These are phyloP conservation scores for Hemileccinum impolitum DNA, from an alignment of 768 basidiomycete genomes.

Conservation along the genomic window DNA sequence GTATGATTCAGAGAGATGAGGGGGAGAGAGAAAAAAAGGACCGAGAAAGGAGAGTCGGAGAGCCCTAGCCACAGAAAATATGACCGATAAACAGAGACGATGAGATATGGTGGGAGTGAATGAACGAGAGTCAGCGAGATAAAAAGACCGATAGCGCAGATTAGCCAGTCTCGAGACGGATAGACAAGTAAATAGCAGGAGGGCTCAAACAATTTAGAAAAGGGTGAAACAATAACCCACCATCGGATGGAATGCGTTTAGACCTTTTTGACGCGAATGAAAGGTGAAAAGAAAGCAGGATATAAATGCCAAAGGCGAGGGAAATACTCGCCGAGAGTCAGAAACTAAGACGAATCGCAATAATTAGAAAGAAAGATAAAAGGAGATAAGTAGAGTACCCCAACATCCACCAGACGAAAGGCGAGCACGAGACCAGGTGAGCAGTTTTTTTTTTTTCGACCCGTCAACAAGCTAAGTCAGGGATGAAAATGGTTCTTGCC, in stretches of 20 bases:
- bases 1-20: not conserved
- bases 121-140: conserved; percentile 7
- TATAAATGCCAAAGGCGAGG: conserved; percentile 7
- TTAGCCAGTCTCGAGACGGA: conserved; percentile 9
- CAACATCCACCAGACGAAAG: conserved; percentile 8
- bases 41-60: not conserved
- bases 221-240: conserved; percentile 7
- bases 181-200: conserved; percentile 7
- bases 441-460: conserved; percentile 1
- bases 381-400: conserved; percentile 1
- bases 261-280: conserved; percentile 11
- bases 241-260: conserved; percentile 1
- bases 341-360: conserved; percentile 1
- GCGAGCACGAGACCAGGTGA: not conserved
- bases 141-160: conserved; percentile 10
- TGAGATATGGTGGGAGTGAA: not conserved
- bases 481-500: conserved; percentile 22
- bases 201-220: not conserved
- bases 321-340: conserved; percentile 7
- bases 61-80: not conserved
- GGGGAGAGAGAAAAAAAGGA: not conserved
- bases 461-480: conserved; percentile 10
- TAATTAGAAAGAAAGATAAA: conserved; percentile 3
- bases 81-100: conserved; percentile 15
- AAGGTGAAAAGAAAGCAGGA: not conserved